Evolutionary conservation across 2,329 filamentous ascomycete genomes (phyloP).

Genomic region (Clarireedia hainanense): DNA sequence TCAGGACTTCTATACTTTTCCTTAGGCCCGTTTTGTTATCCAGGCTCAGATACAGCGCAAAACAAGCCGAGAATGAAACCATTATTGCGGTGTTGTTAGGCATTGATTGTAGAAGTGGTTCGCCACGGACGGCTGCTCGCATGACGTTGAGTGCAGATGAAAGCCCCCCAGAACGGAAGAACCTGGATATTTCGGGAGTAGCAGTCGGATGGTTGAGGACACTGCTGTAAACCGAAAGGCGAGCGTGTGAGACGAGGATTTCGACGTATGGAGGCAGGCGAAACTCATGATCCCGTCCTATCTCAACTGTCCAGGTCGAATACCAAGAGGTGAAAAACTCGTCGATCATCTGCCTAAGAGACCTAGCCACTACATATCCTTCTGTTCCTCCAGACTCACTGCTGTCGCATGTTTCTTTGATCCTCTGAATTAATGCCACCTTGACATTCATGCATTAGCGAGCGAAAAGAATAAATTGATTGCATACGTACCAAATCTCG

Average conservation of each 20-base stretch:
- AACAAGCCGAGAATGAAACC: conserved; percentile 70
- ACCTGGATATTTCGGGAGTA: conserved; percentile 60
- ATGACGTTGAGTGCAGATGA: conserved; percentile 69
- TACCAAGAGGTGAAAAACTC: conserved; percentile 60
- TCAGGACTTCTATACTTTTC: conserved; percentile 54
- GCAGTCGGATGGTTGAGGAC: conserved; percentile 70
- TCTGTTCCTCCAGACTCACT: conserved; percentile 37
- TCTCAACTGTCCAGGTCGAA: conserved; percentile 51
- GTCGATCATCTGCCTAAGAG: conserved; percentile 55
- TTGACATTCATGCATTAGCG: conserved; percentile 19
- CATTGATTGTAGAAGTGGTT: conserved; percentile 63
- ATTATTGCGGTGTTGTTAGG: conserved; percentile 74
- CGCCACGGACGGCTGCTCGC: conserved; percentile 65
- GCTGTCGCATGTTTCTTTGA: conserved; percentile 53
- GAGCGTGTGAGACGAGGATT: conserved; percentile 64
- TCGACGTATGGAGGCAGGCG: conserved; percentile 65
- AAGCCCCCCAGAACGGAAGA: conserved; percentile 63
- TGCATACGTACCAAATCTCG: conserved; percentile 48
- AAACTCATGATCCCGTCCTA: conserved; percentile 45
- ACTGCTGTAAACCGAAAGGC: conserved; percentile 65
- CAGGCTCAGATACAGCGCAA: conserved; percentile 53
- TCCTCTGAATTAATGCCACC: conserved; percentile 49
- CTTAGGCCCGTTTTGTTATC: conserved; percentile 49
- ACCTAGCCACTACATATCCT: conserved; percentile 46
- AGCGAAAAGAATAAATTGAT: background rate